Conservation (phyloP, 2,329 filamentous ascomycete genomes). For the Fusarium irregulare region DNA sequence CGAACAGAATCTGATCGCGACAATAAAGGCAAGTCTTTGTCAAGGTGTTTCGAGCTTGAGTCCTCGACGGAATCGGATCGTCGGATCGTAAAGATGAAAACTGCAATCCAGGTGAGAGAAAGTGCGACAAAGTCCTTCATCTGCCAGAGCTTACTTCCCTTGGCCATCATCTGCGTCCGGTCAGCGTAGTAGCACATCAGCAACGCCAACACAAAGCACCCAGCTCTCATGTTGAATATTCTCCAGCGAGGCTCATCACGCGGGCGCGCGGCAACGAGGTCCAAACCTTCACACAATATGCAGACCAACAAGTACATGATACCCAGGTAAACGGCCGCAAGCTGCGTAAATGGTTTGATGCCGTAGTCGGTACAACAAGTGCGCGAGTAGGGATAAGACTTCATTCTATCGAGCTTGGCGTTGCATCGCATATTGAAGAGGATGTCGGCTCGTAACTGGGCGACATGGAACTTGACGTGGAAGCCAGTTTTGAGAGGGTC, state of each 20-base stretch:
- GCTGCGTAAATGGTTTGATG: slow-evolving; percentile 31
- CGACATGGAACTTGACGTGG: slow-evolving; percentile 43
- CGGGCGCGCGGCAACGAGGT: neutral
- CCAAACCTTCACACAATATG: slow-evolving; percentile 2
- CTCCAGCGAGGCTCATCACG: neutral
- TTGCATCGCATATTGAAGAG: slow-evolving; percentile 66
- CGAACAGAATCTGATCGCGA: too few relatives aligned
- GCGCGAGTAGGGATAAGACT: slow-evolving; percentile 57
- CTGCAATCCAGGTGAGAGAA: neutral
- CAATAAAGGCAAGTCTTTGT: too few relatives aligned
- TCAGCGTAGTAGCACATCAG: slow-evolving; percentile 44
- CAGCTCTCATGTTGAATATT: slow-evolving; percentile 34
- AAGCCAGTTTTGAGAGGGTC: slow-evolving; percentile 29
- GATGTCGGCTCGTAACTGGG: slow-evolving; percentile 51
- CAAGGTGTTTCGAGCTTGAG: neutral
- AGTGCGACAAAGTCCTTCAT: slow-evolving; percentile 29
- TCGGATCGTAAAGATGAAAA: slow-evolving; percentile 24
- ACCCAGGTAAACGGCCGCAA: slow-evolving; percentile 27
- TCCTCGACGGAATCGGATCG: neutral
- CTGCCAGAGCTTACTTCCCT: slow-evolving; percentile 21
- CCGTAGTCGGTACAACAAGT: slow-evolving; percentile 65
- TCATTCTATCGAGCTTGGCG: slow-evolving; percentile 48
- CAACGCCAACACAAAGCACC: slow-evolving; percentile 38
- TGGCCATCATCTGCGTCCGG: slow-evolving; percentile 44
- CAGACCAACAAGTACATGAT: slow-evolving; percentile 21